phyloP scores from a whole-genome alignment of 306 rosid genomes.

The Castanopsis chinensis region DNA sequence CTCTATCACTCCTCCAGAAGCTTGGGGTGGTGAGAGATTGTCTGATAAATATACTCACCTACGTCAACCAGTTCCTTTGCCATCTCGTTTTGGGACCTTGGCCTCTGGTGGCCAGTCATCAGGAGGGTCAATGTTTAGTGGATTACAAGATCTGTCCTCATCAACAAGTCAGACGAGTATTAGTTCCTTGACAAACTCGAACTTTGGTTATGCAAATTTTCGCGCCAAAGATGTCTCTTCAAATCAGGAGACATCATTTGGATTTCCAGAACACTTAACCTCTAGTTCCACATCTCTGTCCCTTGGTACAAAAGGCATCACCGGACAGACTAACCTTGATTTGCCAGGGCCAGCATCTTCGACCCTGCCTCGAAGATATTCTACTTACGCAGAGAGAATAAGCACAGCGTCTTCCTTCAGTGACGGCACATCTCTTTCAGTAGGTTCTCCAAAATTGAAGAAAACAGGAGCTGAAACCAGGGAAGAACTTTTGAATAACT shows the following conservation, averaged over 20 bases:
- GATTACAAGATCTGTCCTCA: constrained; percentile 66
- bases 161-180: constrained; percentile 39
- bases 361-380: constrained; percentile 60
- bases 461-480: constrained; percentile 87
- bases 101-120: constrained; percentile 64
- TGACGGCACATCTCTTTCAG: constrained; percentile 61
- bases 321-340: constrained; percentile 64
- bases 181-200: constrained; percentile 48
- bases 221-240: constrained; percentile 62
- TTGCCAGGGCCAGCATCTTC: constrained; percentile 49
- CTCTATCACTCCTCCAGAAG: constrained; percentile 98
- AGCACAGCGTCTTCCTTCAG: constrained; percentile 68
- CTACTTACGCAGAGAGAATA: constrained; percentile 92
- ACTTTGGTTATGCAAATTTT: constrained; percentile 52
- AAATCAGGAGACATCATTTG: constrained; percentile 64
- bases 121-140: constrained; percentile 66
- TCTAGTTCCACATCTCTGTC: constrained; percentile 52
- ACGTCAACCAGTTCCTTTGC: constrained; percentile 54
- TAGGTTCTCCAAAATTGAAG: constrained; percentile 86
- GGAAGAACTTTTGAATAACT: constrained; percentile 75
- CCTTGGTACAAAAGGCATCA: constrained; percentile 52
- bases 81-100: constrained; percentile 70
- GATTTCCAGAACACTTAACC: constrained; percentile 52
- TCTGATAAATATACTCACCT: constrained; percentile 65
- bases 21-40: constrained; percentile 96